A percentile compares a stretch with the other conserved stretches of the same genome.
These are phyloP conservation scores for Stenocarpella maydis DNA, from an alignment of 2,329 filamentous ascomycete genomes.

Conservation along the genomic window DNA sequence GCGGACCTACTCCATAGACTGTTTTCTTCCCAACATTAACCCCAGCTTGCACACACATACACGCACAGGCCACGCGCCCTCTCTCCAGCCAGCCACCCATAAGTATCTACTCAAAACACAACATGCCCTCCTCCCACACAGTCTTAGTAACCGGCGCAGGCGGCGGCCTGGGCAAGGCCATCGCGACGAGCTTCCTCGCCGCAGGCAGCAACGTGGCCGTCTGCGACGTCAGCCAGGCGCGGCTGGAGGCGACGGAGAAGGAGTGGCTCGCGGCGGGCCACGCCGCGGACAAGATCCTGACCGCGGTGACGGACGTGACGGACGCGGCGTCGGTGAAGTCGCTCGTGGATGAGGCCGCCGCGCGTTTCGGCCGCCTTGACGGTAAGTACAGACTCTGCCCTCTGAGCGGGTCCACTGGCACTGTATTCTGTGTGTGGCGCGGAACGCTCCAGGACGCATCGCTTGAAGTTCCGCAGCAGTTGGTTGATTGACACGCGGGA, in stretches of 20 bases:
- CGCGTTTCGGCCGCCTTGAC: constrained; percentile 47
- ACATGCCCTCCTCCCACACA: constrained; percentile 31
- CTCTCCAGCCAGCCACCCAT: not conserved
- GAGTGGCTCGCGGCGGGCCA: constrained; percentile 39
- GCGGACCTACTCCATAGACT: too few relatives aligned
- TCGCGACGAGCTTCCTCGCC: constrained; percentile 44
- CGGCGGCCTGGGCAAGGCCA: constrained; percentile 46
- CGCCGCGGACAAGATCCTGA: constrained; percentile 40
- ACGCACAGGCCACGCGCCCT: not conserved
- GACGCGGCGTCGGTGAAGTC: constrained; percentile 43
- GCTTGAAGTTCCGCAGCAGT: too few relatives aligned
- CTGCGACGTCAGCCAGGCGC: constrained; percentile 45
- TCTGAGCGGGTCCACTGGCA: too few relatives aligned
- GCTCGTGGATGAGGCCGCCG: constrained; percentile 43
- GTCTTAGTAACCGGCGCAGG: constrained; percentile 46
- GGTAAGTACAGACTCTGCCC: too few relatives aligned
- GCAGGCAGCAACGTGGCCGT: constrained; percentile 46
- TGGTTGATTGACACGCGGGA: too few relatives aligned
- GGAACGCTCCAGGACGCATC: too few relatives aligned
- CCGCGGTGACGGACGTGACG: constrained; percentile 44
- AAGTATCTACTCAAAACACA: not conserved
- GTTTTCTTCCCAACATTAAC: too few relatives aligned
- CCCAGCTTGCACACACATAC: too few relatives aligned
- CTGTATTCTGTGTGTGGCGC: too few relatives aligned
- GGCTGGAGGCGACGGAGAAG: constrained; percentile 39